These are phyloP conservation scores for Dendryphion nanum DNA, from an alignment of 2,329 filamentous ascomycete species.

Conservation along the genomic window DNA sequence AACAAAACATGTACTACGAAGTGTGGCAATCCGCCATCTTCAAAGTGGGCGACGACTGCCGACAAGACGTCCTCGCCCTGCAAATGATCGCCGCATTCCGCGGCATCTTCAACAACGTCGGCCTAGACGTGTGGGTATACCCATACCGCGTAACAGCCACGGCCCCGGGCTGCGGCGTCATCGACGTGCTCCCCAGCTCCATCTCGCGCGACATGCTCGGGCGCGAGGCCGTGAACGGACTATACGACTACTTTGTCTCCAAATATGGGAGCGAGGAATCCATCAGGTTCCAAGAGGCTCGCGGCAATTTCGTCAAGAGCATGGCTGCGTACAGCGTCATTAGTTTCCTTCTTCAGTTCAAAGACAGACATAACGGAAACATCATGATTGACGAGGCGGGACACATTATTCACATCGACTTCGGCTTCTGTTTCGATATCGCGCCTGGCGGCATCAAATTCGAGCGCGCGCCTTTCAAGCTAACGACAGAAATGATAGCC, in stretches of 20 bases:
- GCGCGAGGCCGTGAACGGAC: conserved; percentile 92
- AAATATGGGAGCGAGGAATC: conserved; percentile 98
- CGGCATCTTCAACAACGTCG: conserved; percentile 92
- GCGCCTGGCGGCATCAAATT: conserved; percentile 96
- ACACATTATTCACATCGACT: conserved; percentile 98
- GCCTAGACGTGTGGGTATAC: conserved; percentile 94
- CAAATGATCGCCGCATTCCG: conserved; percentile 98
- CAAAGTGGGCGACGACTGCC: conserved; percentile 98
- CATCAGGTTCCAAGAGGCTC: conserved; percentile 88
- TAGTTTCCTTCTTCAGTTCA: conserved; percentile 95
- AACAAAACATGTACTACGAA: conserved; percentile 69
- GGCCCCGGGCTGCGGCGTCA: conserved; percentile 94
- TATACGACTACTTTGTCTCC: conserved; percentile 97
- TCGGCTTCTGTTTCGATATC: conserved; percentile 99
- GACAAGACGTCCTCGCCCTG: conserved; percentile 91
- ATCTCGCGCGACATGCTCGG: conserved; percentile 99
- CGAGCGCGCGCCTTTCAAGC: conserved; percentile 96
- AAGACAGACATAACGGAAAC: conserved; percentile 98
- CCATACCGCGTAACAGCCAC: conserved; percentile 97
- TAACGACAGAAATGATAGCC: conserved; percentile 96
- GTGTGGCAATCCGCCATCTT: conserved; percentile 99
- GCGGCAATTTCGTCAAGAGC: conserved; percentile 96
- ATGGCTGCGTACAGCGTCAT: conserved; percentile 99
- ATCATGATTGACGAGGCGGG: conserved; percentile 99
- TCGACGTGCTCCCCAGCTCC: conserved; percentile 95